Evolutionary conservation across 768 basidiomycete species (phyloP), one percentile per base, ranked within the genome.

Genomic region (Boletales sp.): DNA sequence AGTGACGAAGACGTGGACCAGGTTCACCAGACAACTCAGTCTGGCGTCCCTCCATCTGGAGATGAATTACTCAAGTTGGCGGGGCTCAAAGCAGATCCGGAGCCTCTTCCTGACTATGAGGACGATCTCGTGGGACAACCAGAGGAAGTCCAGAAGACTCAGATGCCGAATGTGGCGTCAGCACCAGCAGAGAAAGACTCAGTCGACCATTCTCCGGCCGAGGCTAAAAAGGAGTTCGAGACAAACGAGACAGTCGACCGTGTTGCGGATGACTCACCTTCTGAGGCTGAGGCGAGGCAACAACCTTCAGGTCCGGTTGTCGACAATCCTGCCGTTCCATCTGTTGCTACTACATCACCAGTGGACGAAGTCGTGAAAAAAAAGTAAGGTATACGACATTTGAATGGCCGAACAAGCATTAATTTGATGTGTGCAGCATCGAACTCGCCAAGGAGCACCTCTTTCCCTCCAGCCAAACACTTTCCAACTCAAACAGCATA

Each of bases 21-120:
- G 24, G 24, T 24, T 5, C 24, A 24, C 24, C 24, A 24, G 24
- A 5, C 24, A 24, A 24, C 24, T 24, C 24, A 24, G 24, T 5
- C 24, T 24, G 24, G 24, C 5, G 3, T 5, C 24, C 66, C 63
- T 51, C 74, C 73, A 1, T 70, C 77, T 11, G 72, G 63, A 24
- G 62, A 58, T 13, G 79, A 84, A 52, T 63, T 85, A 27, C 66
- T 84, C 37, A 57, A 73, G 47, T 53, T 80, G 40, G 82, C 80
- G 14, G 83, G 82, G 14, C 57, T 78, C 17, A 64, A 75, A 43
- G 52, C 64, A 29, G 71, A 64, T 29, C 72, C 63, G 2, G 71
- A 74, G 21, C 62, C 53, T 0, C 73, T 87, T 21, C 69, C 79
- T 8, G 83, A 84, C 54, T 86, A 80, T 54, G 81, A 84, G 41